phyloP scores from a whole-genome alignment of 345 rosid species.

The Sonneratia alba region DNA sequence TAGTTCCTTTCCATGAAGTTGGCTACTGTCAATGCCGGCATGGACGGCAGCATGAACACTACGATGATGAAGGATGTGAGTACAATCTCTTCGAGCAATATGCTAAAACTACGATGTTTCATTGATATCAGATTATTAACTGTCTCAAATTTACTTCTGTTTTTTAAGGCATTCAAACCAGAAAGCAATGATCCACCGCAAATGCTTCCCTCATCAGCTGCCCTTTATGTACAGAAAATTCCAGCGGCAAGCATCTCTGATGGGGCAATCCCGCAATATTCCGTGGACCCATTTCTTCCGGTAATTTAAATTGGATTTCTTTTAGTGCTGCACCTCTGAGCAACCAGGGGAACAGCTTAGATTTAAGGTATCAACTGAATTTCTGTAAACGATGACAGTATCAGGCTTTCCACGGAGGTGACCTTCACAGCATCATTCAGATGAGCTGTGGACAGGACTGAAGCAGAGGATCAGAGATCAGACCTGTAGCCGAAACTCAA shows the following conservation, averaged over 20 bases:
- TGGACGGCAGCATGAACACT: conserved; percentile 52
- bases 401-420: conserved; percentile 49
- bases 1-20: conserved; percentile 96
- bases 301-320: conserved; percentile 6
- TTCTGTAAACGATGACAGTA: conserved; percentile 17
- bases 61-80: conserved; percentile 67
- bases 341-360: neutral
- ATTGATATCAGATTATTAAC: neutral
- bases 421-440: conserved; percentile 61
- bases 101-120: neutral
- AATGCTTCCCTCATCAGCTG: conserved; percentile 33
- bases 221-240: conserved; percentile 34
- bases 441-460: conserved; percentile 57
- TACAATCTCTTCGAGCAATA: neutral
- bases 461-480: neutral
- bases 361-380: neutral
- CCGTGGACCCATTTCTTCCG: conserved; percentile 39
- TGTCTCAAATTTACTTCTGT: neutral
- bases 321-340: neutral
- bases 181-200: conserved; percentile 34
- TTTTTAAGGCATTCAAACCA: conserved; percentile 34
- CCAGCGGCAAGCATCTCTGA: conserved; percentile 22
- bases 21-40: conserved; percentile 74
- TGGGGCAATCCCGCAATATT: conserved; percentile 26
- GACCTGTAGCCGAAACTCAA: neutral